Percentiles rank a stretch among this genome's conserved stretches.
phyloP scores from a whole-genome alignment of 305 asterid species.

The Fraxinus velutina region DNA sequence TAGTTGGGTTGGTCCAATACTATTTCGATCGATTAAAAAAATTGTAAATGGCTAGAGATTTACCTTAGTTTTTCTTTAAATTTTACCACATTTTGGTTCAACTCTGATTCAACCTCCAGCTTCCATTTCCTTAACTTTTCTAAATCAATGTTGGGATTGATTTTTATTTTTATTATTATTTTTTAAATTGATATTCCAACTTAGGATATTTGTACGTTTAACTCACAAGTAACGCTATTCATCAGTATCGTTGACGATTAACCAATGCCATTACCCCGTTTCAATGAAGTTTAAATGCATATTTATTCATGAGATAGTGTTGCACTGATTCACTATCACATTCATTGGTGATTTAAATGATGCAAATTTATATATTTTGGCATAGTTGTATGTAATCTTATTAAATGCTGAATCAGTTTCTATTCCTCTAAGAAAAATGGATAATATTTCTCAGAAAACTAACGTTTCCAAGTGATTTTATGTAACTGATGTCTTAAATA shows the following conservation, averaged over 20 bases:
- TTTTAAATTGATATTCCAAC: background rate
- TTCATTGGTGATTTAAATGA: background rate
- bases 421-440: background rate
- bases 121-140: background rate
- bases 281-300: background rate
- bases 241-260: background rate
- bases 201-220: background rate
- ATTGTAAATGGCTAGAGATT: background rate
- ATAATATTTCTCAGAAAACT: background rate
- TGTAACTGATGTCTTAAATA: background rate
- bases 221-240: background rate
- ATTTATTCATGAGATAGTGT: background rate
- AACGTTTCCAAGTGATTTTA: background rate
- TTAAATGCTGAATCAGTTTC: background rate
- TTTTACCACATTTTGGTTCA: background rate
- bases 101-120: background rate
- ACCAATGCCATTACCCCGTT: background rate
- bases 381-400: background rate
- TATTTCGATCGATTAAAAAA: too few relatives aligned
- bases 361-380: background rate
- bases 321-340: background rate
- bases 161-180: too few relatives aligned
- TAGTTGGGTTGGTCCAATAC: background rate
- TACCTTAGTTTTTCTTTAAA: background rate
- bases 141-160: too few relatives aligned